Evolutionary conservation across 148 eudicot species (phyloP), one percentile per base, ranked within the genome.

Genomic region (Diospyros kaki): DNA sequence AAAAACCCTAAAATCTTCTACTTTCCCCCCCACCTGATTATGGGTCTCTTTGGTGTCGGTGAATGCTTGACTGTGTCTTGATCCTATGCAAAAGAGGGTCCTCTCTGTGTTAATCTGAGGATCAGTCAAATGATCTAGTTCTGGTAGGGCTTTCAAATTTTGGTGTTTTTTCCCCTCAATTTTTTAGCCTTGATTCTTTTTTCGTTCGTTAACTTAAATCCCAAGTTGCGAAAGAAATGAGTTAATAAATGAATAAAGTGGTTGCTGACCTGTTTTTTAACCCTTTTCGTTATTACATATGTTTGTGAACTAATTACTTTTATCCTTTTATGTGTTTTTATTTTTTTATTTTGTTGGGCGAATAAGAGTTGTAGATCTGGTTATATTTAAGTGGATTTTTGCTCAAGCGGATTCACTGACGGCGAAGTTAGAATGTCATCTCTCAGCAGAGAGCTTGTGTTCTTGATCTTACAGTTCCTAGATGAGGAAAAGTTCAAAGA

Each of bases 401-500:
- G 85, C 73, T 75, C 55, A 56, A 75, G 62, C 76, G 72, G 80
- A 70, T 74, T 54, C 73, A 63, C 74, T 71, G 76, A 74, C 61
- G 81, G 70, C 68, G 74, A 55, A 28, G 64, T 55, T 53, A 75
- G 80, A 83, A 91, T 91, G 97, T 87, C 97, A 7, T 91, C 97
- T 84, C 87, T 91, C 55, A 91, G 97, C 75, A 89, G 97, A 84
- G 97, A 91, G 85, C 87, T 91, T 68, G 97, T 91, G 81, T 91
- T 91, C 78, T 79, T 91, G 72, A 91, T 91, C 75, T 79, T 91
- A 43, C 97, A 91, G 87, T 91, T 91, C 84, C 83, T 91, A 69
- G 97, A 91, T 83, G 97, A 91, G 76, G 97, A 91, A 80, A 91
- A 91, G 82, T 91, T 91, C 80, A 91, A 91, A 68, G 97, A 91